Base-by-base conservation (phyloP, 2,329 filamentous ascomycete species). In the Pestalotiopsis sp. region DNA sequence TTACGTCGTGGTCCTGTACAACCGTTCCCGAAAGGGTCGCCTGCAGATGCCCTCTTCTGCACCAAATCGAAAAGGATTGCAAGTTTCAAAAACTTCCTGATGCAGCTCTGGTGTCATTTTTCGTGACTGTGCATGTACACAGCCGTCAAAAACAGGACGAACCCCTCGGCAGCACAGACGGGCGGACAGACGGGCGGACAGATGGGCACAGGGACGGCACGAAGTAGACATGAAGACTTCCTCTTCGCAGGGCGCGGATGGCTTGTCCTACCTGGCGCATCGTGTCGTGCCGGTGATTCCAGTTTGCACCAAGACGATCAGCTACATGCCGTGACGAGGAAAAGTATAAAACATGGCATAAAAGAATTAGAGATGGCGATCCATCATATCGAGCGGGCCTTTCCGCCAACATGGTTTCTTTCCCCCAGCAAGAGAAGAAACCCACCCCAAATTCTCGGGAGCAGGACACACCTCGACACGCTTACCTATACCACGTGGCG, bases 401-500 rank as follows among this genome's bases (percentile, higher is more conserved):
- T 67, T 23, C 65, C 65, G 65, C 23, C 17, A 52, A 25, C 64
- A 67, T 61, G 56, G 52, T 56, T 27, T 36, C n/a, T 61, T 56
- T 52, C 65, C 56, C 12, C 56, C 12, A 31, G 9, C 31, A 67
- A 36, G 64, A 25, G 31, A 45, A 23, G 14, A 56, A 23, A 12
- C n/a, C 39, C 23, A 23, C 41, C 13, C 65, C 63, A 58, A 57
- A 66, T 27, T 31, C 23, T 41, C 56, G 65, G 52, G 39, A 67
- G 36, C n/a, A 36, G 17, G 13, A 36, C 20, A 27, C 13, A 65
- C 23, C 9, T 23, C 64, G 25, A 57, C 14, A 36, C 65, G 58
- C 23, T 17, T 38, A 61, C 31, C 23, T n/a, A n/a, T 45, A 27
- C 56, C 65, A 67, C 65, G 65, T 67, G 65, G 65, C 56, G 52